Base-by-base conservation (phyloP, 176 grass and related monocot genomes). In the Sorghum bicolor region DNA sequence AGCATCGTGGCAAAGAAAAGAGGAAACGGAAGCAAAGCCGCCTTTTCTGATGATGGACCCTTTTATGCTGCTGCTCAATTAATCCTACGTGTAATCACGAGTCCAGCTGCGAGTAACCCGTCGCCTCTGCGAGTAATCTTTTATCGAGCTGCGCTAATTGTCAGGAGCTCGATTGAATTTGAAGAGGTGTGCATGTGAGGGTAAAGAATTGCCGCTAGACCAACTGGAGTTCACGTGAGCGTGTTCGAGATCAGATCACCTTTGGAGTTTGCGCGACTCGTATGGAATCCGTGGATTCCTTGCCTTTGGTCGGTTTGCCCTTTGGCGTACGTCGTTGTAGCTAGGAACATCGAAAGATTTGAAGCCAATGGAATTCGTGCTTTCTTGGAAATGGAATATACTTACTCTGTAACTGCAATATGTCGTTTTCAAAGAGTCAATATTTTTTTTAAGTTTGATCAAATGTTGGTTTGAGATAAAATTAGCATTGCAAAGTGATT, bases 241-340 rank as follows among this genome's bases (percentile, higher is more conserved):
- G 69, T 72, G 50, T 1, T 71, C 78, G 48, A 30, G 52, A 83
- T 70, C 30, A 30, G 14, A 47, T 16, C 44, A 47, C 68, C 47
- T 37, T 41, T 10, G 62, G 33, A 63, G 79, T 37, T 81, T 70
- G 29, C 43, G 60, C 52, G 17, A 64, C 39, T 64, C 72, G 75
- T 15, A 38, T 85, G 81, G 77, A 86, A 81, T 65, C 84, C 82
- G 34, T 76, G 89, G 63, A 86, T 91, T 89, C 83, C 17, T 91
- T 91, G 83, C 89, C 81, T 84, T 94, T 47, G 76, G 28, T 39
- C 17, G 36, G 69, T 72, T 53, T 69, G 48, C 80, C 87, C 76
- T 38, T 48, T 61, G 76, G 29, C 74, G 82, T 44, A 85, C 63
- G 82, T 74, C 80, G 65, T 17, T 53, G 30, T 63, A n/a, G n/a